These are phyloP conservation scores for Leptodontidium sp. DNA, from an alignment of 2,329 filamentous ascomycete species.

Conservation along the genomic window DNA sequence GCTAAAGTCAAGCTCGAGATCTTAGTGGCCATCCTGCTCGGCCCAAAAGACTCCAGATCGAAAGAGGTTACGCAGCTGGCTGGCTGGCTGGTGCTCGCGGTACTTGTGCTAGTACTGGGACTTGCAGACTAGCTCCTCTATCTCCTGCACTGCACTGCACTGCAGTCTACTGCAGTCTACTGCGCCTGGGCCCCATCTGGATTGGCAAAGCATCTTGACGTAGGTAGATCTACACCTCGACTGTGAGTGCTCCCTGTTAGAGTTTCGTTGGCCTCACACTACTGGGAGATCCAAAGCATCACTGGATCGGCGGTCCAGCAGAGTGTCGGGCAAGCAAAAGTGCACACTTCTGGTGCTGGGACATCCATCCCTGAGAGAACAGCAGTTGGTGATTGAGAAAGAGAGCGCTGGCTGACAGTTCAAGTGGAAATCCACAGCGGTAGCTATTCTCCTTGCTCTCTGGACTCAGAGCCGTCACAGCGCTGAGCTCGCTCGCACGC, in stretches of 20 bases:
- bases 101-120: background rate
- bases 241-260: constrained; percentile 26
- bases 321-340: constrained; percentile 10
- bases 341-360: background rate
- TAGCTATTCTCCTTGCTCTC: background rate
- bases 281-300: constrained; percentile 31
- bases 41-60: constrained; percentile 29
- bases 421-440: constrained; percentile 7
- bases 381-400: background rate
- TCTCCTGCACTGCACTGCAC: constrained; percentile 4
- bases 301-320: constrained; percentile 29
- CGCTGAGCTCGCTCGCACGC: background rate
- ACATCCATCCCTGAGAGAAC: background rate
- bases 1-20: constrained; percentile 14
- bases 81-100: constrained; percentile 22
- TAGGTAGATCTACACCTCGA: constrained; percentile 32
- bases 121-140: constrained; percentile 10
- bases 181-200: constrained; percentile 24
- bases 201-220: constrained; percentile 31
- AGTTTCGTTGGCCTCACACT: constrained; percentile 21
- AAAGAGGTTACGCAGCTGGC: constrained; percentile 22
- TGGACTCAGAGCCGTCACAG: background rate
- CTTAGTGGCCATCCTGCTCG: constrained; percentile 30
- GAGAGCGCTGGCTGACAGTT: constrained; percentile 5
- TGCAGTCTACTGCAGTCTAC: background rate